Conservation (phyloP, 139 green algal species). For the Chlorella vulgaris region DNA sequence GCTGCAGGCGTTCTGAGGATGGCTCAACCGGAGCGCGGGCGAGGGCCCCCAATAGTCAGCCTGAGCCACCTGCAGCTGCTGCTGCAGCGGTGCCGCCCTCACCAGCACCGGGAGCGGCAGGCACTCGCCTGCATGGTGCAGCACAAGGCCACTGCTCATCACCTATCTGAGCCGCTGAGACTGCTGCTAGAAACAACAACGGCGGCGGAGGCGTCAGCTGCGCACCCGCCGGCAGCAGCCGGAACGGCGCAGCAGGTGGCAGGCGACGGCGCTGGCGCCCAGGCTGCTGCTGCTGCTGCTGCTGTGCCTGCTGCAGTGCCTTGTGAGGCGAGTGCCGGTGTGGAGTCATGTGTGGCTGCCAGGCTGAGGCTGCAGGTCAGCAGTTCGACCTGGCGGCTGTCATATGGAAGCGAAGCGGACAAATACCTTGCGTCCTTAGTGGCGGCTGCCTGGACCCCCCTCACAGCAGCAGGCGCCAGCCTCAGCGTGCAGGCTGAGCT, state of each 20-base stretch:
- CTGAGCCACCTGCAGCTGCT: conserved; percentile 29
- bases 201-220: no score
- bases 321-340: no score
- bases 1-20: conserved; percentile 1
- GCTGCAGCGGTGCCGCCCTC: conserved; percentile 7
- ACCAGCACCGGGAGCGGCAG: conserved; percentile 9
- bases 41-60: neutral
- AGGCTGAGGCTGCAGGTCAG: neutral
- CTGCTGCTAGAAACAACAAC: neutral
- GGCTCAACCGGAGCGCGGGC: neutral
- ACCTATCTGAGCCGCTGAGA: conserved; percentile 1
- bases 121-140: conserved; percentile 16
- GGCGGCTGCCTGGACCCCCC: neutral
- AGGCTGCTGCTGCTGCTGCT: neutral
- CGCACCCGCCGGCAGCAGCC: neutral
- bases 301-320: neutral
- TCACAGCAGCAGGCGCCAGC: neutral
- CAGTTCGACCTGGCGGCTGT: neutral
- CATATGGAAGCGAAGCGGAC: neutral
- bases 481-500: conserved; percentile 23
- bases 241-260: neutral
- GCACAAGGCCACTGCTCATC: neutral
- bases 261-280: no score
- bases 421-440: conserved; percentile 13
- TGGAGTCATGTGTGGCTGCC: no score